Base-by-base conservation (phyloP, 2,329 filamentous ascomycete species). In the Seiridium cupressi region DNA sequence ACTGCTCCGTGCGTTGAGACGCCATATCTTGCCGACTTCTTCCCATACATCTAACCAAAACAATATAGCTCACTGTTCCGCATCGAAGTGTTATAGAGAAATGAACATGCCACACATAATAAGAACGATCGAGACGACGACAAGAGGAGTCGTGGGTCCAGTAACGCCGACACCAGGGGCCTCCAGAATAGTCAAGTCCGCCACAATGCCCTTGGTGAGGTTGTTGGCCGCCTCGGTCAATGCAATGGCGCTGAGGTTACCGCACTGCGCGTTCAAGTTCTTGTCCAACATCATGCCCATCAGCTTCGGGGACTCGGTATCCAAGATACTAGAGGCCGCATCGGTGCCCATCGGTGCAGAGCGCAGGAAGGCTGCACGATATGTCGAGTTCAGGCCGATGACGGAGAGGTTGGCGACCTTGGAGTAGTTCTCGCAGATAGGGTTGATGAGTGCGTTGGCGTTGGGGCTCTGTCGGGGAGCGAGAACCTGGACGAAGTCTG, bases 391-490 rank as follows among this genome's bases (percentile, higher is more conserved):
- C 58, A 70, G 62, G 61, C 76, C 77, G 62, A 81, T 75, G 61
- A 74, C 76, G 31, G 79, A 79, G 61, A 80, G 73, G 68, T 81
- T 82, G 62, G 79, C 79, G 31, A 76, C 77, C 54, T 66, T 69
- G 60, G 75, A 69, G 67, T 82, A 81, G 66, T 79, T 74, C 56
- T 70, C 62, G 69, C 79, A 81, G 44, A 49, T 42, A 4, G 55
- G 44, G 26, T 46, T 42, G 55, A 44, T n/a, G 32, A 42, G 34
- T 6, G 55, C 46, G 18, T 57, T 57, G 35, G 54, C 44, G 44
- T 34, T 57, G 18, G 54, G 54, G 44, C 54, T 57, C 44, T 57
- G 54, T 47, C 54, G 54, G 13, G 54, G 54, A 13, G 54, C 40
- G 26, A 57, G 54, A 26, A 34, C 31, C 10, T 35, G 40, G 5